Percentiles rank a stretch among this genome's conserved stretches.
These are phyloP conservation scores for Styphnolobium japonicum DNA, from an alignment of 306 rosid genomes.

Conservation along the genomic window DNA sequence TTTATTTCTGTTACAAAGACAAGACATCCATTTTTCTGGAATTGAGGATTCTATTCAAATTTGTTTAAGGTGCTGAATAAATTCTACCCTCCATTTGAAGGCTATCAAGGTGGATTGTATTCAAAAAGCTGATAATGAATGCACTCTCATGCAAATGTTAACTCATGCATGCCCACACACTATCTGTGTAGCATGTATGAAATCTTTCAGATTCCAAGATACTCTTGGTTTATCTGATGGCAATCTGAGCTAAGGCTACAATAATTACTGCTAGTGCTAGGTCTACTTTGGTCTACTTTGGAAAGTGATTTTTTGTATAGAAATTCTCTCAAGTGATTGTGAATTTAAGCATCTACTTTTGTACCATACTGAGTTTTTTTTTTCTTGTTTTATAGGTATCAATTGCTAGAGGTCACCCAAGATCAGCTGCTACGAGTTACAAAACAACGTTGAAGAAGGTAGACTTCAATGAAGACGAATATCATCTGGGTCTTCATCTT, in stretches of 20 bases:
- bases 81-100: not conserved
- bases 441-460: constrained; percentile 44
- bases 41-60: not conserved
- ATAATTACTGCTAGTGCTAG: not conserved
- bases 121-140: not conserved
- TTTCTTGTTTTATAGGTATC: constrained; percentile 44
- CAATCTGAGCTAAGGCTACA: not conserved
- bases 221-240: not conserved
- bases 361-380: not conserved
- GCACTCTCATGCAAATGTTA: not conserved
- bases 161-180: not conserved
- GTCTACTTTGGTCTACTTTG: too few relatives aligned
- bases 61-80: not conserved
- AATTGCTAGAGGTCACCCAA: constrained; percentile 72
- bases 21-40: not conserved
- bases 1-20: not conserved
- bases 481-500: constrained; percentile 58
- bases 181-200: not conserved
- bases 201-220: not conserved
- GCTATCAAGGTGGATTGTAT: not conserved
- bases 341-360: not conserved
- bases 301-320: not conserved
- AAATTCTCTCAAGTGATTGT: not conserved
- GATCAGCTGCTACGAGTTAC: constrained; percentile 54
- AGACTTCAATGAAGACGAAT: constrained; percentile 56